These are phyloP conservation scores for Camellia granthamiana DNA, from an alignment of 148 eudicot genomes.

Conservation along the genomic window DNA sequence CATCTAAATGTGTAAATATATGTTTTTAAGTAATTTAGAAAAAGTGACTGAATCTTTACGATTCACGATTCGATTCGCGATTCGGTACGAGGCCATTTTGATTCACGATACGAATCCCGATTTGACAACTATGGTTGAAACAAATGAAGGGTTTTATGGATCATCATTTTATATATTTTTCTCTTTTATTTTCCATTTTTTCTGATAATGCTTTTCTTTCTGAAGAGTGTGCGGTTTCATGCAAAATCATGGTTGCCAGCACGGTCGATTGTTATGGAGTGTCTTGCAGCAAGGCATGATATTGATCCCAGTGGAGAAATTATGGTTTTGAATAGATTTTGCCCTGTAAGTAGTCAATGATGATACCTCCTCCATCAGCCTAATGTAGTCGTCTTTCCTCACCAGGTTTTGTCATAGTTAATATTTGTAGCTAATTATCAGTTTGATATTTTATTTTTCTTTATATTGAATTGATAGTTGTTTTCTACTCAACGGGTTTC, in stretches of 20 bases:
- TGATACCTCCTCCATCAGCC: neutral
- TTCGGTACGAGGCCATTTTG: too few relatives aligned
- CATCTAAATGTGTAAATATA: too few relatives aligned
- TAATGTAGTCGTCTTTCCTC: neutral
- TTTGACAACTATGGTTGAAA: neutral
- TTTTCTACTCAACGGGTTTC: neutral
- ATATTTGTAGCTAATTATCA: neutral
- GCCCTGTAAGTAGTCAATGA: constrained; percentile 56
- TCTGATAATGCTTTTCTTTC: constrained; percentile 14
- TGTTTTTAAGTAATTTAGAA: too few relatives aligned
- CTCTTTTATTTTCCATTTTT: neutral
- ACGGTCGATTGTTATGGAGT: constrained; percentile 65
- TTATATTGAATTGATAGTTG: neutral
- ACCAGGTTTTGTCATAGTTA: neutral
- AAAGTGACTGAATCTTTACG: too few relatives aligned
- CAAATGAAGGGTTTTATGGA: too few relatives aligned
- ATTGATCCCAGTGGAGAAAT: constrained; percentile 82
- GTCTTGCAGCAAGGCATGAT: constrained; percentile 52
- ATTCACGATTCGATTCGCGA: too few relatives aligned
- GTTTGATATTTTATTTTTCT: neutral
- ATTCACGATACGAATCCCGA: too few relatives aligned
- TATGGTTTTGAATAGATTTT: constrained; percentile 54
- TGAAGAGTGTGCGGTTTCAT: constrained; percentile 56
- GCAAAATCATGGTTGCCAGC: constrained; percentile 84
- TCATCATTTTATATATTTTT: too few relatives aligned